phyloP scores from a whole-genome alignment of 352 stramenopile species.

The Pythium guiyangense region DNA sequence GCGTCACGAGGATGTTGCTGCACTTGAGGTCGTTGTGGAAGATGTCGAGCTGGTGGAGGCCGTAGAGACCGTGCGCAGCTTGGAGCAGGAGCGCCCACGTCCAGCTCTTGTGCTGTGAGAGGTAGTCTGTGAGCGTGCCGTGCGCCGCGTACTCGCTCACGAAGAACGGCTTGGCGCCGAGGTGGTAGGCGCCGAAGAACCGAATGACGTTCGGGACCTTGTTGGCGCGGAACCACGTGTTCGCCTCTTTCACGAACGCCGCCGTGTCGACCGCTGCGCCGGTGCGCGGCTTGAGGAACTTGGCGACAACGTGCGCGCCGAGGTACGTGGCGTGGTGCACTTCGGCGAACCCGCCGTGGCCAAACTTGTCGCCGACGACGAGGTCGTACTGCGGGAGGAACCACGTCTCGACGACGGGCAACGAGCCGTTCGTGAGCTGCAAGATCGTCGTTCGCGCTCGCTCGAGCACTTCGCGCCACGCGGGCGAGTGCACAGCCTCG shows the following conservation, averaged over 20 bases:
- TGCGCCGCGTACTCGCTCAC: constrained; percentile 1
- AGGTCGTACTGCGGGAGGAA: not conserved
- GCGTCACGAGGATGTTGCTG: constrained; percentile 3
- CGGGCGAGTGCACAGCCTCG: not conserved
- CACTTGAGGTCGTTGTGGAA: constrained; percentile 9
- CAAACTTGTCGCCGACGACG: not conserved
- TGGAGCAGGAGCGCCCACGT: not conserved
- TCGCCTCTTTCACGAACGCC: not conserved
- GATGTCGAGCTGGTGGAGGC: not conserved
- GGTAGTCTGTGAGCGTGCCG: not conserved
- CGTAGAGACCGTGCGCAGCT: not conserved
- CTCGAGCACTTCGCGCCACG: not conserved
- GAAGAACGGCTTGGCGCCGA: not conserved
- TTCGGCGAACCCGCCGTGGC: not conserved
- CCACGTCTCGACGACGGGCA: not conserved
- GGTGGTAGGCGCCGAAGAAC: not conserved
- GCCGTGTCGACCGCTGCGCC: not conserved
- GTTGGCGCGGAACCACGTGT: not conserved
- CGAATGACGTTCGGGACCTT: constrained; percentile 1
- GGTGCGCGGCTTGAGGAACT: not conserved
- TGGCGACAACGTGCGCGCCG: not conserved
- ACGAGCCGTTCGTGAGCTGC: not conserved
- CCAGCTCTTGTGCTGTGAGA: not conserved
- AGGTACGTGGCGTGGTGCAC: not conserved
- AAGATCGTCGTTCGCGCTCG: not conserved